phyloP scores from a whole-genome alignment of 371 early-diverging fungal species.

The Coemansia sp. region DNA sequence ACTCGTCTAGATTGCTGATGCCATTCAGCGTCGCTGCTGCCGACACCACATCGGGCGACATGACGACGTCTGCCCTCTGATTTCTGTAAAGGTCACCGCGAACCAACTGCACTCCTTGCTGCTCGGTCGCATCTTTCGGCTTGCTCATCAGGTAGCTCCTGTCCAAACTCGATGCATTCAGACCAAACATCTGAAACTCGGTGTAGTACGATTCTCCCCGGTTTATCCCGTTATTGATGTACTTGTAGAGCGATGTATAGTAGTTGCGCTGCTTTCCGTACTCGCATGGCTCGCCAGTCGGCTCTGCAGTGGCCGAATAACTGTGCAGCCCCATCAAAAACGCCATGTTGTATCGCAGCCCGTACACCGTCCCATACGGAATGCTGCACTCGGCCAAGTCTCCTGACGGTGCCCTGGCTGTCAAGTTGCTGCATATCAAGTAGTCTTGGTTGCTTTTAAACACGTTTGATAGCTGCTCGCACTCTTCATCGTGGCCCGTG shows the following conservation, averaged over 20 bases:
- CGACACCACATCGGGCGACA: too few species aligned
- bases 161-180: neutral
- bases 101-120: neutral
- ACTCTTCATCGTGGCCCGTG: neutral
- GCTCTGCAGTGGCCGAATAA: neutral
- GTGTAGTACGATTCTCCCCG: neutral
- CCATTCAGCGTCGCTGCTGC: too few species aligned
- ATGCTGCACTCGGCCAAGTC: neutral
- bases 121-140: neutral
- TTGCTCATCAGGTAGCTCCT: neutral
- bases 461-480: neutral
- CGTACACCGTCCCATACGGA: neutral
- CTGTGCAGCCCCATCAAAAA: constrained; percentile 9
- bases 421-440: neutral
- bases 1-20: too few species aligned
- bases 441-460: neutral
- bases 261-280: neutral
- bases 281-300: too few species aligned
- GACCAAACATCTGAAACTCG: neutral
- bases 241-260: neutral
- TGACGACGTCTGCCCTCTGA: neutral
- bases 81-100: neutral
- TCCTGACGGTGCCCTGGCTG: neutral
- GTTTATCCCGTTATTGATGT: neutral
- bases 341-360: neutral